Conservation (phyloP, 306 rosid genomes). For the Castanopsis chinensis region DNA sequence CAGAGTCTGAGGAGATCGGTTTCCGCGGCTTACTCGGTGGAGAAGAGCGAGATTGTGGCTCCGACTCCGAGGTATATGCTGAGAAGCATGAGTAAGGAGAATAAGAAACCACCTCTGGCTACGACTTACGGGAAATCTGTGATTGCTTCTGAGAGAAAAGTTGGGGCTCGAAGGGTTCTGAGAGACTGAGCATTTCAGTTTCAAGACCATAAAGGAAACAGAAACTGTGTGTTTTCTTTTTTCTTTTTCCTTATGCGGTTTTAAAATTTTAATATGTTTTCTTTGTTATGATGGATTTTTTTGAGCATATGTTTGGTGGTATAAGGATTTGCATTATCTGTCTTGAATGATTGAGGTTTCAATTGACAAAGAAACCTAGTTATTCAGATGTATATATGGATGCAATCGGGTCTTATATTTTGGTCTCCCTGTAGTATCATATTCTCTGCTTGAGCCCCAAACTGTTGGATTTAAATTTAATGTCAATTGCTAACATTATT, state of each 20-base stretch:
- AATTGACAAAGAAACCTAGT: no score
- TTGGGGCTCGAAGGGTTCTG: constrained; percentile 32
- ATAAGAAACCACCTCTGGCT: constrained; percentile 73
- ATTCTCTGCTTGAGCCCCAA: no score
- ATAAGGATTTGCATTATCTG: no score
- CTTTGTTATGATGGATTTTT: constrained; percentile 2
- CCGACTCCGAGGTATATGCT: constrained; percentile 88
- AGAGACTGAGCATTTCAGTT: constrained; percentile 23
- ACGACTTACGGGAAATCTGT: constrained; percentile 34
- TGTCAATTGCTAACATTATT: no score
- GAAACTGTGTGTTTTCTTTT: background rate
- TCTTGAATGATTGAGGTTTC: no score
- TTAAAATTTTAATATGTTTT: constrained; percentile 32
- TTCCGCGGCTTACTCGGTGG: constrained; percentile 53
- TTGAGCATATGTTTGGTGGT: background rate
- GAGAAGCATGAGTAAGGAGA: constrained; percentile 81
- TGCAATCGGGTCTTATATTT: no score
- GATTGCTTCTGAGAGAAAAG: constrained; percentile 29
- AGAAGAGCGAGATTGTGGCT: constrained; percentile 35
- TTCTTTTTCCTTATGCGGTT: constrained; percentile 1
- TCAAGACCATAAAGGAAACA: background rate
- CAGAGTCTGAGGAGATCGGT: constrained; percentile 70
- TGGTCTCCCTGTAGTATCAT: no score
- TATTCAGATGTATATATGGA: no score
- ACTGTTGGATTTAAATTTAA: no score